Base-by-base conservation (phyloP, 441 rosid genomes). In the Mallotus japonicus region DNA sequence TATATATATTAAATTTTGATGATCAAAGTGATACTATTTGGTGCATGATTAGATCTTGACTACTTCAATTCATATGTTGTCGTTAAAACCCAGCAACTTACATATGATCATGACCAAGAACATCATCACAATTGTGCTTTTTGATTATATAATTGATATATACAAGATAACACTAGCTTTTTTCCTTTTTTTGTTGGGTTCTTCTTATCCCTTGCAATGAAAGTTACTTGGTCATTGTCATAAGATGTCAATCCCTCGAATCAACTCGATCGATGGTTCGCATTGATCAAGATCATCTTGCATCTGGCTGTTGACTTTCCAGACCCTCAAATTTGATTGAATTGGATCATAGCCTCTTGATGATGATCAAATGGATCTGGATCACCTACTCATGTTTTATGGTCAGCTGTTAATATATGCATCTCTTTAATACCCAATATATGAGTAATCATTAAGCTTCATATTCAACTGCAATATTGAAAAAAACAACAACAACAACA, bases 391-490 rank as follows among this genome's bases (percentile, higher is more conserved):
- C 55, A 49, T 57, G 24, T 49, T 57, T 66, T 37, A 55, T 40
- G 50, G 28, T 68, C 77, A 42, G 61, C 56, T 37, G 49, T 74
- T 67, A 51, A 50, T 50, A 51, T 58, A 34, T 55, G 19, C 69
- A 72, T 63, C 44, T 63, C 75, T 72, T 12, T 28, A 64, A 20
- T 15, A 58, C 22, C 67, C 32, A 53, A 58, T 10, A 15, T 72
- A 65, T 19, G 28, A 70, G 53, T 22, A 59, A 73, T 77, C 76
- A 67, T 67, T 78, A 73, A 71, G 53, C 79, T 74, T 73, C 70
- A 34, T 57, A 58, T 65, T 81, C 34, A 70, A 19, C 71, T 67
- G 65, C 69, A 51, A 42, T 20, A 71, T 32, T 13, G 13, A 61
- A 65, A 71, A 55, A 71, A 24, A 24, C 32, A 28, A 28, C 32